Evolutionary conservation across 106 monocot species (phyloP), one percentile per base, ranked within the genome.

Genomic region (Amphibolis antarctica): DNA sequence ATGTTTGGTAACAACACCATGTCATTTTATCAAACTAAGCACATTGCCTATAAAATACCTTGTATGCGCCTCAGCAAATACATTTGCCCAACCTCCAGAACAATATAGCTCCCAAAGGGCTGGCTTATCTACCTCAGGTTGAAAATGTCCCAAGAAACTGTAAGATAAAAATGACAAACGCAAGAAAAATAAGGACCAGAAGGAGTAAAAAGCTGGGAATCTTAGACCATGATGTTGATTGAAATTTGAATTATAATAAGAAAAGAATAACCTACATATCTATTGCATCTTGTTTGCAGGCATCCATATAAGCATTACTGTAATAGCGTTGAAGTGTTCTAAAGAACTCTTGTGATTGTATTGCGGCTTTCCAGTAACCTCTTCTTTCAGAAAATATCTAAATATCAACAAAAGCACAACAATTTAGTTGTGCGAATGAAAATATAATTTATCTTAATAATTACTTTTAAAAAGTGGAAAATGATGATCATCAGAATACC

Each of bases 341-440:
- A 42, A 99, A 58, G 21, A 99, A 75, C 73, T 99, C 98, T 44
- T 91, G 98, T 55, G 91, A 99, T 42, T 87, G 98, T 22, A 79
- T 88, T 25, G 98, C 76, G 54, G 91, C 82, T 52, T 85, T 99
- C 91, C 88, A 99, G 53, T 99, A 85, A 63, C 98, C 98, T 71
- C 98, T 88, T 74, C 85, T 82, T 62, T 99, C 91, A 77, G 71
- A 85, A 62, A 99, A 99, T 69, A 99, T 99, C 98, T 99, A 65
- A 42, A 47, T 24, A 49, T 28, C 18, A 66, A 36, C 20, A 47
- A 12, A 30, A 12, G 10, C 14, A 68, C 24, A 44, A 28, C 3
- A 13, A 17, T 17, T 49, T 17, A 13, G 3, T 17, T 49, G 17
- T 13, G 48, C 3, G n/a, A 49, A 49, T 49, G 13, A 49, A 49